phyloP scores from a whole-genome alignment of 768 basidiomycete genomes.

The Tricholoma sp. region DNA sequence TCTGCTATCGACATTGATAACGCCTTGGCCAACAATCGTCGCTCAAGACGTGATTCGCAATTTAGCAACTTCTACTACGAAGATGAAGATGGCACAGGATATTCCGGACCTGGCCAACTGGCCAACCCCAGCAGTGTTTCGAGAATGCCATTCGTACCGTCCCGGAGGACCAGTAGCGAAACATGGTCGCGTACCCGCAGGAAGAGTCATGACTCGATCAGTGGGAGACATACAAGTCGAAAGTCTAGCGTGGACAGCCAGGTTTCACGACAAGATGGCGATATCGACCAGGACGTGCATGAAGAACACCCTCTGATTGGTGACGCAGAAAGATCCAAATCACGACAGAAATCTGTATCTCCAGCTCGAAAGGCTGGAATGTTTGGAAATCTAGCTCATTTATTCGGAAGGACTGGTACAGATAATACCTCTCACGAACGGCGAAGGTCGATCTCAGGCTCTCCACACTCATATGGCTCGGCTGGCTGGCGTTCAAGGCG shows the following conservation, averaged over 20 bases:
- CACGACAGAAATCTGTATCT: slow-evolving; percentile 27
- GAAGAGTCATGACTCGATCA: slow-evolving; percentile 46
- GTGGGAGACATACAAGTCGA: slow-evolving; percentile 29
- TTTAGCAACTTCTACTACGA: slow-evolving; percentile 53
- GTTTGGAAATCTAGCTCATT: slow-evolving; percentile 63
- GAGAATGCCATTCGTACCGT: slow-evolving; percentile 64
- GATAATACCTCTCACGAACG: slow-evolving; percentile 36
- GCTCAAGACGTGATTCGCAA: slow-evolving; percentile 64
- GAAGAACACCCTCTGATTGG: slow-evolving; percentile 26
- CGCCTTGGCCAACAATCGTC: slow-evolving; percentile 48
- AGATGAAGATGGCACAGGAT: slow-evolving; percentile 63
- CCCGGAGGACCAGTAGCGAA: slow-evolving; percentile 52
- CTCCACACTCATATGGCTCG: slow-evolving; percentile 51
- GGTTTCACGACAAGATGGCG: slow-evolving; percentile 31
- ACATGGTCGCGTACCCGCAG: slow-evolving; percentile 44
- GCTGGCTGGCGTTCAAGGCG: slow-evolving; percentile 45
- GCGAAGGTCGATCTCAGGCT: slow-evolving; percentile 41
- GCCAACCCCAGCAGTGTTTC: slow-evolving; percentile 78
- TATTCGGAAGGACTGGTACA: slow-evolving; percentile 52
- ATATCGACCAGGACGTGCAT: slow-evolving; percentile 23
- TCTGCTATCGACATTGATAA: slow-evolving; percentile 67
- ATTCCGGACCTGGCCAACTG: slow-evolving; percentile 69
- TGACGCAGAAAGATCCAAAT: slow-evolving; percentile 26
- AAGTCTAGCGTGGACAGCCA: slow-evolving; percentile 45
- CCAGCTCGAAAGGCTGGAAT: slow-evolving; percentile 37